A percentile compares a stretch with the other conserved stretches of the same genome.
Conservation (phyloP, 176 grass and related monocot genomes). For the bread wheat (Triticum aestivum) region IWGSC_CS_RefSeq_v2.1 NC_057806.1:90398501-90399000, state of each 20-base stretch:
- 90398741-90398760: neutral
- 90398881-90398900: neutral
- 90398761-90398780: neutral
- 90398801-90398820: conserved; percentile 5
- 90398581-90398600: neutral
- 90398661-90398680: neutral
- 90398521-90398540: neutral
- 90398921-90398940: neutral
- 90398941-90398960: neutral
- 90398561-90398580: neutral
- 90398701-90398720: neutral
- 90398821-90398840: neutral
- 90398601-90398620: neutral
- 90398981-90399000: neutral
- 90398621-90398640: neutral
- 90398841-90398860: neutral
- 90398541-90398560: neutral
- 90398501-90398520: neutral
- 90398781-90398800: neutral
- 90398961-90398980: neutral
- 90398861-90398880: neutral
- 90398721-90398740: neutral
- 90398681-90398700: neutral
- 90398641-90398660: neutral
- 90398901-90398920: neutral